Evolutionary conservation across 2,329 filamentous ascomycete genomes (phyloP), one percentile per base, ranked within the genome.

Genomic region (Camillea tinctor): DNA sequence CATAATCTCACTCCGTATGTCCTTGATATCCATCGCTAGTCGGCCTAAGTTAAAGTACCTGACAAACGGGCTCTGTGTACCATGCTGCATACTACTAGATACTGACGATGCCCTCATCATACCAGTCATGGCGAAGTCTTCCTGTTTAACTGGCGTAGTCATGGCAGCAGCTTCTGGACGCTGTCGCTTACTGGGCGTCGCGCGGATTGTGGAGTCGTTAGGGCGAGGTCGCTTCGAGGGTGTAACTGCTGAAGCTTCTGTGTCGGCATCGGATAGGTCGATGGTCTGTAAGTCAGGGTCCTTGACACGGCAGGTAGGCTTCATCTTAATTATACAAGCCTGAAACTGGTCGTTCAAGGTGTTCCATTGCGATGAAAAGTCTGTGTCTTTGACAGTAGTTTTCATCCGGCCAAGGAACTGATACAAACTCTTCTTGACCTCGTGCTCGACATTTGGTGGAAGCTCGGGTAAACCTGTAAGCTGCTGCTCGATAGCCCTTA

Each of bases 391-490:
- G 5, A 91, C 74, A 0, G 86, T 77, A 0, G 77, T 75, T 4
- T 81, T 78, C 1, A 92, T 79, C 0, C 78, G 70, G 0, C 78
- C 75, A 0, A 84, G 81, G 61, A 94, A 88, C 0, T 76, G 76
- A 13, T 79, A 77, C 0, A 94, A 71, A 11, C 85, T 84, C 1
- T 82, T 81, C 20, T 82, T 81, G 0, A 96, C 81, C 9, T 87
- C 84, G 0, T 87, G 78, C n/a, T 87, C 82, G 0, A 92, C 84
- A 50, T 92, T 91, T 0, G 78, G 74, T 0, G 89, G 88, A 0
- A 91, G 82, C 44, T 91, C 88, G 0, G 90, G 90, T 0, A 93
- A 80, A 0, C 74, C 75, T 0, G 71, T 64, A 0, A 96, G 79
- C 58, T 89, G 76, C 0, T 69, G 66, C 1, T 85, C 77, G 1